Evolutionary conservation across 2,329 filamentous ascomycete species (phyloP).

Genomic region (Metarhizium brunneum): DNA sequence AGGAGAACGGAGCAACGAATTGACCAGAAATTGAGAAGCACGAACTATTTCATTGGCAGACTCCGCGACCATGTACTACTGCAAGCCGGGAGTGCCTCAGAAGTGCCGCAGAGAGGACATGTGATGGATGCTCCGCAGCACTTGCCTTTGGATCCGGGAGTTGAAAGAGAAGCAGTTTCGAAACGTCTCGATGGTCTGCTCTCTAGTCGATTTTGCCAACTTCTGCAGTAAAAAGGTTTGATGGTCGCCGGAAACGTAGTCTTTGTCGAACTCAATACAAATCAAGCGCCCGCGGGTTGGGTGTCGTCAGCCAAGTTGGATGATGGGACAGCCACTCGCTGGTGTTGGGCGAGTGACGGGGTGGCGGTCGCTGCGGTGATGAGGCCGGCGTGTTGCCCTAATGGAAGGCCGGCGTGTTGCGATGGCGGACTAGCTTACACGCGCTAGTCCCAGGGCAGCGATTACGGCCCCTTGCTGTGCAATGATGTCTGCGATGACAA

Average conservation of each 20-base stretch:
- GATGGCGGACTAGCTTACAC: no score
- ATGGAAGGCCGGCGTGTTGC: no score
- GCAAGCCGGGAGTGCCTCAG: neutral
- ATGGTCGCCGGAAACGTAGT: neutral
- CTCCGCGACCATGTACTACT: neutral
- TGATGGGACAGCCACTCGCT: neutral
- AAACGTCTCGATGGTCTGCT: no score
- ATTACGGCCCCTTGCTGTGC: neutral
- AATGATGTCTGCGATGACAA: neutral
- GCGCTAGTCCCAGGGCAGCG: neutral
- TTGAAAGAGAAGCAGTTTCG: no score
- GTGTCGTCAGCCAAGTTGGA: neutral
- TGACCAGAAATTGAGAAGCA: neutral
- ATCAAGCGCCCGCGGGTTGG: no score
- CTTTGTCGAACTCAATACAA: neutral
- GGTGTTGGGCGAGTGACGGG: neutral
- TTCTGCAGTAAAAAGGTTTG: neutral
- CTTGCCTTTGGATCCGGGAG: neutral
- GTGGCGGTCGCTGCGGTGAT: constrained; percentile 5
- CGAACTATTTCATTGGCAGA: neutral
- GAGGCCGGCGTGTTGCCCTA: neutral
- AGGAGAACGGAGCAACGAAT: neutral
- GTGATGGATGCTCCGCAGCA: neutral
- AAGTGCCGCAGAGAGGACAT: neutral
- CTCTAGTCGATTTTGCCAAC: neutral